Conservation (phyloP, 2,329 filamentous ascomycete genomes). For the Pseudocercospora crystallina region DNA sequence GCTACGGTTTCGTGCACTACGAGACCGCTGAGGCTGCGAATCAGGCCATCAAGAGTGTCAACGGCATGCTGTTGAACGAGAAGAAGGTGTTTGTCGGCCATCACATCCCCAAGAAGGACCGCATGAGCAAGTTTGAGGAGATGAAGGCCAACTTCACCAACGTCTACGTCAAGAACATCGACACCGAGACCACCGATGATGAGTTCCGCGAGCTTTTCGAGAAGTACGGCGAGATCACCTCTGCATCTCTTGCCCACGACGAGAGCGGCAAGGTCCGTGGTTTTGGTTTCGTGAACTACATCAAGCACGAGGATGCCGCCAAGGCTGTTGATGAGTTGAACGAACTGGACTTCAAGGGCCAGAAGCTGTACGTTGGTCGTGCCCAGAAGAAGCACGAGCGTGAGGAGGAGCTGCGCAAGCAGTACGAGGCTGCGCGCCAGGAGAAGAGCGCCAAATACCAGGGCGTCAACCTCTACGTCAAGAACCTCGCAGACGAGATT, state of each 20-base stretch:
- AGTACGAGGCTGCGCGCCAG: constrained; percentile 93
- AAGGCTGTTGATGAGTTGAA: constrained; percentile 90
- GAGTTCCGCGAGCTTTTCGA: constrained; percentile 94
- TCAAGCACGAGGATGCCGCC: constrained; percentile 81
- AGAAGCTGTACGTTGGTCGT: constrained; percentile 96
- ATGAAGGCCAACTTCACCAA: constrained; percentile 99
- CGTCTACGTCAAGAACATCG: constrained; percentile 99
- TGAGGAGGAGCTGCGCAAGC: constrained; percentile 97
- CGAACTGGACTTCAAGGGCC: constrained; percentile 84
- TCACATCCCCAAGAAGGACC: constrained; percentile 99
- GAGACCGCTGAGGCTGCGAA: constrained; percentile 97
- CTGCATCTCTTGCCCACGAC: constrained; percentile 89
- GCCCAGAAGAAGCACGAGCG: constrained; percentile 99
- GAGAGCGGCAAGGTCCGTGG: constrained; percentile 94
- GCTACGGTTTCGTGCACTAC: constrained; percentile 99
- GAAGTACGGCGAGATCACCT: constrained; percentile 90
- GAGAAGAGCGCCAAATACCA: constrained; percentile 99
- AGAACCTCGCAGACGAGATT: constrained; percentile 95
- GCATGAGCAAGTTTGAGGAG: constrained; percentile 99
- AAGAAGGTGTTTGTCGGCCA: constrained; percentile 99
- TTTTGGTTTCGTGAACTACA: constrained; percentile 94
- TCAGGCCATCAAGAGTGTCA: constrained; percentile 98
- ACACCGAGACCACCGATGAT: constrained; percentile 79
- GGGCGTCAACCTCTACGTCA: constrained; percentile 99
- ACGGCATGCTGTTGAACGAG: constrained; percentile 99